Percentiles rank a stretch among this genome's conserved stretches.
phyloP scores from a whole-genome alignment of 352 stramenopile species.

The Phytopythium cucurbitacearum region DNA sequence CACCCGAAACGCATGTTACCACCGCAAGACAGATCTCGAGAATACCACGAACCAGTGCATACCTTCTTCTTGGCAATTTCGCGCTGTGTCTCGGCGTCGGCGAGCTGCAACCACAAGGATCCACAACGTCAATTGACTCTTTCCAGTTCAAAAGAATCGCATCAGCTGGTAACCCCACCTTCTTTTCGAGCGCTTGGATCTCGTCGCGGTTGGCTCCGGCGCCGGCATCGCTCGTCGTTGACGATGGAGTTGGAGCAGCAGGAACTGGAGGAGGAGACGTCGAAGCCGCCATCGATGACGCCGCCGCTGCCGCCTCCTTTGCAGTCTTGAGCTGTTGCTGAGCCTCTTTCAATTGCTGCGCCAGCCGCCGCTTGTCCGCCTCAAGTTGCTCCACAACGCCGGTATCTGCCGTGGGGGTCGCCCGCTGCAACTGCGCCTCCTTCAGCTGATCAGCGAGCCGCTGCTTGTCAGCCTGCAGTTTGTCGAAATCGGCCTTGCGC shows the following conservation, averaged over 20 bases:
- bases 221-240: not conserved
- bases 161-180: constrained; percentile 20
- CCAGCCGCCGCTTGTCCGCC: constrained; percentile 48
- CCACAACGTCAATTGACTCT: not conserved
- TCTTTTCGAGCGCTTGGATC: constrained; percentile 42
- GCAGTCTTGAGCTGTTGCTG: constrained; percentile 42
- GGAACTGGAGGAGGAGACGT: not conserved
- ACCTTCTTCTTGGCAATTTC: constrained; percentile 53
- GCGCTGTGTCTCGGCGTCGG: constrained; percentile 21
- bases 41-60: not conserved
- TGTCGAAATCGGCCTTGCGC: constrained; percentile 38
- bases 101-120: constrained; percentile 22
- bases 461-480: constrained; percentile 50
- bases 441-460: constrained; percentile 58
- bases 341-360: constrained; percentile 54
- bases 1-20: not conserved
- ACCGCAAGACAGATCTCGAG: not conserved
- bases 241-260: not conserved
- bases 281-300: constrained; percentile 2
- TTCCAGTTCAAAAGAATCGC: not conserved
- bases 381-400: constrained; percentile 19
- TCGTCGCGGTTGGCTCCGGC: constrained; percentile 26
- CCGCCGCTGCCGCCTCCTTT: constrained; percentile 10
- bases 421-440: constrained; percentile 52
- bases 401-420: not conserved